Conservation (phyloP, 192 early-diverging fungal genomes). For the Geranomyces michiganensis region DNA sequence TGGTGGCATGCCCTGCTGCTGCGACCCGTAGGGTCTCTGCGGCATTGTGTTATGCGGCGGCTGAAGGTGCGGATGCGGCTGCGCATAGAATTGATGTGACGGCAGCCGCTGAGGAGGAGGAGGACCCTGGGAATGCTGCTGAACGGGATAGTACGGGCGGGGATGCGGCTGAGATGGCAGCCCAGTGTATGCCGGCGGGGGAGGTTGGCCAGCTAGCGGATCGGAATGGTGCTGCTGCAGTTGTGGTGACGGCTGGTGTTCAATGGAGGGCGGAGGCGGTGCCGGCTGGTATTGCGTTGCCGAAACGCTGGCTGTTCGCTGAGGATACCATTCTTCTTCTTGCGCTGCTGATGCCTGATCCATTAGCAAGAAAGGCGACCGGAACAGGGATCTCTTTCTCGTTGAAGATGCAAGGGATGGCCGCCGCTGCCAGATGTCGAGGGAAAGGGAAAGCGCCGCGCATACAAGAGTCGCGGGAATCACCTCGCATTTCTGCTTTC, state of each 20-base stretch:
- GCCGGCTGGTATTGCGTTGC: not conserved
- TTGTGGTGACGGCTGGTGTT: not conserved
- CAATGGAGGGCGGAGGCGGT: not conserved
- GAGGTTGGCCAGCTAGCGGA: too few species aligned
- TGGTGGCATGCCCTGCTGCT: not conserved
- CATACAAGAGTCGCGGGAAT: too few species aligned
- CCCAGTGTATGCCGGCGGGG: too few species aligned
- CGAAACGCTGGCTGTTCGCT: conserved; percentile 1
- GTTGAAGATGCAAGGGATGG: too few species aligned
- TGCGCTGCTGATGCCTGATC: too few species aligned
- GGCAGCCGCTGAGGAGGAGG: not conserved
- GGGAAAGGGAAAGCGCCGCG: too few species aligned
- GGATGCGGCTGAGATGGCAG: too few species aligned
- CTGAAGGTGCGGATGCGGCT: conserved; percentile 3
- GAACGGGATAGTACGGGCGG: too few species aligned
- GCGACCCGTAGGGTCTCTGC: not conserved
- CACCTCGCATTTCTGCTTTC: too few species aligned
- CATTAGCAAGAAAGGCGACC: too few species aligned
- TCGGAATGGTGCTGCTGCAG: not conserved
- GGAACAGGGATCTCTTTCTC: too few species aligned
- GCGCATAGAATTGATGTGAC: not conserved
- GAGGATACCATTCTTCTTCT: conserved; percentile 3
- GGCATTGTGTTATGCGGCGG: not conserved
- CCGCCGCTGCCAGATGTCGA: too few species aligned
- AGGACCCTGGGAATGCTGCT: not conserved